Evolutionary conservation across 1,284 basidiomycete genomes (phyloP).

Genomic region (Ustilago shanxiensis): DNA sequence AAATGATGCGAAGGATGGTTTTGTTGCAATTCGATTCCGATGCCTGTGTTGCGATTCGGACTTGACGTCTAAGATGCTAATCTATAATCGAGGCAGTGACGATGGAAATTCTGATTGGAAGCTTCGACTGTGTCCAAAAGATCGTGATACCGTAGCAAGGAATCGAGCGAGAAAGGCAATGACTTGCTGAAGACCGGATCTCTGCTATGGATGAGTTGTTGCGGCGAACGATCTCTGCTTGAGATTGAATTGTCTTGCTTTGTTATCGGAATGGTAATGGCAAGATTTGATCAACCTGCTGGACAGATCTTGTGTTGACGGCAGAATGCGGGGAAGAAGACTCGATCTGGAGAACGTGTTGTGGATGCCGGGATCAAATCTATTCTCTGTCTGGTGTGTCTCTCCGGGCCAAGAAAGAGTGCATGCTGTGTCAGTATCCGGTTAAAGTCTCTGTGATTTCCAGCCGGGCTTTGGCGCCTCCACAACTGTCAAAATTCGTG

Average conservation of each 20-base stretch:
- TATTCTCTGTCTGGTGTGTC: too few species aligned
- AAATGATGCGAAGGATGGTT: background rate
- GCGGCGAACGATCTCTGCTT: background rate
- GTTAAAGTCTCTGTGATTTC: constrained; percentile 1
- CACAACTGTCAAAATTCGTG: constrained; percentile 2
- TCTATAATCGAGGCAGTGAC: background rate
- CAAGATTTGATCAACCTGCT: background rate
- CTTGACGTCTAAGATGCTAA: background rate
- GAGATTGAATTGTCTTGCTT: too few species aligned
- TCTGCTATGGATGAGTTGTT: too few species aligned
- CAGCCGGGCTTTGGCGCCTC: constrained; percentile 4
- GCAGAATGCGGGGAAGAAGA: background rate
- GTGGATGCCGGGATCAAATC: too few species aligned
- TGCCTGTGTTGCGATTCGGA: too few species aligned
- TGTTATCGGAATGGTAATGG: background rate
- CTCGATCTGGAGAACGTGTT: too few species aligned
- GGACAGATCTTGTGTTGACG: background rate
- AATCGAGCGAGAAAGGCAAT: too few species aligned
- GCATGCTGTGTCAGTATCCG: constrained; percentile 1
- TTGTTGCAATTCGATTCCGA: too few species aligned
- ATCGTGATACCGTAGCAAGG: too few species aligned
- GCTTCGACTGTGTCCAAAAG: too few species aligned
- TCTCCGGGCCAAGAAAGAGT: background rate
- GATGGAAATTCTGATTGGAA: background rate
- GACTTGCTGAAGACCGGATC: too few species aligned